phyloP scores from a whole-genome alignment of 495 filamentous ascomycete genomes.

The Pseudomonodictys pantanalensis region DNA sequence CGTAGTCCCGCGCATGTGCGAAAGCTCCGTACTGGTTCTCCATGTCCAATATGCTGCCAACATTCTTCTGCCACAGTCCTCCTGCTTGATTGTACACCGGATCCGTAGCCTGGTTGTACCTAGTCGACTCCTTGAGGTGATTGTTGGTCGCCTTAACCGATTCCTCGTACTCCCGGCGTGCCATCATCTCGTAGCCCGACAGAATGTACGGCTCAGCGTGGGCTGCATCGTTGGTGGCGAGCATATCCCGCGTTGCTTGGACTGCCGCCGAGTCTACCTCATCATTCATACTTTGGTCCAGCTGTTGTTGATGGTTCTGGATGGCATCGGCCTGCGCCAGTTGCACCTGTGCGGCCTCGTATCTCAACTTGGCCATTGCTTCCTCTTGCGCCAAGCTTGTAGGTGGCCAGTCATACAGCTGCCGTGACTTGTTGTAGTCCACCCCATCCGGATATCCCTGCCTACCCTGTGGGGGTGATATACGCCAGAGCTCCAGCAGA shows the following conservation, averaged over 20 bases:
- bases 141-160: slow-evolving; percentile 23
- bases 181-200: slow-evolving; percentile 36
- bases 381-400: slow-evolving; percentile 43
- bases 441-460: slow-evolving; percentile 17
- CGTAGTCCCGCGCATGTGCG: slow-evolving; percentile 29
- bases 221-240: slow-evolving; percentile 1
- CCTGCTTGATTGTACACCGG: slow-evolving; percentile 30
- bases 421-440: slow-evolving; percentile 25
- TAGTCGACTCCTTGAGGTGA: slow-evolving; percentile 31
- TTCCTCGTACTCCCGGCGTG: slow-evolving; percentile 36
- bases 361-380: slow-evolving; percentile 39
- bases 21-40: slow-evolving; percentile 41
- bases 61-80: slow-evolving; percentile 29
- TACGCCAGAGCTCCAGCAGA: slow-evolving; percentile 45
- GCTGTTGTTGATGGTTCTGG: slow-evolving; percentile 19
- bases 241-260: slow-evolving; percentile 7
- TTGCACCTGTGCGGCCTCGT: slow-evolving; percentile 34
- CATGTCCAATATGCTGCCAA: slow-evolving; percentile 34
- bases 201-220: slow-evolving; percentile 38
- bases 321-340: slow-evolving; percentile 13
- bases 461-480: slow-evolving; percentile 36
- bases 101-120: slow-evolving; percentile 37
- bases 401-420: slow-evolving; percentile 33
- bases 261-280: slow-evolving; percentile 14
- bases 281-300: slow-evolving; percentile 26